Evolutionary conservation across 2,329 filamentous ascomycete species (phyloP).

Genomic region (Claviceps digitariae): DNA sequence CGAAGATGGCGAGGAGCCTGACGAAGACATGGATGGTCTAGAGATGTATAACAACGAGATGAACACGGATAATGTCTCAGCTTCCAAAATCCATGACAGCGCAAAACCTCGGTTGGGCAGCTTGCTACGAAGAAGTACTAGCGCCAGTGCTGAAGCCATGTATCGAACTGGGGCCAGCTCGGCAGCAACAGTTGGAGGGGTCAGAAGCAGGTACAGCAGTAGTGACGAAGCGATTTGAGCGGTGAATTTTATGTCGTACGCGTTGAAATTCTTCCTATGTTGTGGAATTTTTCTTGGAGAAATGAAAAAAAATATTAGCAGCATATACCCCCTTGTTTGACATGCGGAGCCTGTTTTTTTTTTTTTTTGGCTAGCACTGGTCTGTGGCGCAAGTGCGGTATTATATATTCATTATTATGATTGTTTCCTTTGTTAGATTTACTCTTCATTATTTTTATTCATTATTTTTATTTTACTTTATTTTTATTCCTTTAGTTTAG

Average conservation of each 20-base stretch:
- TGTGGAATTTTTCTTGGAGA: background rate
- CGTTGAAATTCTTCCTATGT: background rate
- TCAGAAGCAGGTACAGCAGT: conserved; percentile 24
- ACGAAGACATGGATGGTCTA: conserved; percentile 14
- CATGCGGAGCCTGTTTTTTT: background rate
- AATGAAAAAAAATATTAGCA: background rate
- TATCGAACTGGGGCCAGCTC: conserved; percentile 21
- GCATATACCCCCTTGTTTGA: background rate
- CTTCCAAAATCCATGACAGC: background rate
- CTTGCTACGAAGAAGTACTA: conserved; percentile 18
- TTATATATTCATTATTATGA: too few species aligned
- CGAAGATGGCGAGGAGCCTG: conserved; percentile 27
- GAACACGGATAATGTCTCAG: conserved; percentile 6
- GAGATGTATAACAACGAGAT: conserved; percentile 16
- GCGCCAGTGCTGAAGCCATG: conserved; percentile 15
- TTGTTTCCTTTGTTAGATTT: too few species aligned
- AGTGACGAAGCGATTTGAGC: conserved; percentile 7
- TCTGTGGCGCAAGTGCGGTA: background rate
- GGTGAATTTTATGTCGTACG: background rate
- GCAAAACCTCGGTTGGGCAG: conserved; percentile 21
- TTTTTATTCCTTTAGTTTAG: too few species aligned
- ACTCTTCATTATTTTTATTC: too few species aligned
- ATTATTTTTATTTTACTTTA: background rate
- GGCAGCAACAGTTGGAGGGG: conserved; percentile 26
- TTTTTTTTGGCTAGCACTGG: background rate